Percentiles rank a stretch among this genome's conserved stretches.
phyloP scores from a whole-genome alignment of 495 filamentous ascomycete genomes.

The Aspergillus campestris region DNA sequence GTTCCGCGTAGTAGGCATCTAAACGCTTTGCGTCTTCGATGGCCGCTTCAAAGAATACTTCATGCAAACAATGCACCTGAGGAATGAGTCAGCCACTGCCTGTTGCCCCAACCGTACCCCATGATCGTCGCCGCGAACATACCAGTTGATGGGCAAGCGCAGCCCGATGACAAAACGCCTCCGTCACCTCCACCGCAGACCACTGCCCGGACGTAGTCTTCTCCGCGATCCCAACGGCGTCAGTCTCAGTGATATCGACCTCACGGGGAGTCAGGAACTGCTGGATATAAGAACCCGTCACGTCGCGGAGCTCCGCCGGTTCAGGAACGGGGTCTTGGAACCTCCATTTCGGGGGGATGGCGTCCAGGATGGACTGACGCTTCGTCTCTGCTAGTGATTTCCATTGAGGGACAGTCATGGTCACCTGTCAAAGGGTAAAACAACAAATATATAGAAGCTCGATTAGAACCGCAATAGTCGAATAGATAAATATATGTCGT shows the following conservation, averaged over 20 bases:
- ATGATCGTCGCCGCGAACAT: conserved; percentile 2
- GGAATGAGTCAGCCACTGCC: not conserved
- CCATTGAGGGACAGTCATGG: conserved; percentile 31
- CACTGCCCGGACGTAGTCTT: conserved; percentile 38
- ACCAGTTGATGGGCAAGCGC: conserved; percentile 50
- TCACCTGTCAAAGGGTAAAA: not conserved
- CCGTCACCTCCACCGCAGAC: conserved; percentile 42
- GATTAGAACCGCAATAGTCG: too few relatives aligned
- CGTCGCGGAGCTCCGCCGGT: conserved; percentile 45
- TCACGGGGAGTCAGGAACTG: conserved; percentile 47
- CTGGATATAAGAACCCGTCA: conserved; percentile 53
- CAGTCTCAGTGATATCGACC: conserved; percentile 48
- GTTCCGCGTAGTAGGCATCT: conserved; percentile 44
- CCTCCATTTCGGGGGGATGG: conserved; percentile 52
- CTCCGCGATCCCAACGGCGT: conserved; percentile 40
- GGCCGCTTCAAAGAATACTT: conserved; percentile 55
- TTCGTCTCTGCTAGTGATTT: conserved; percentile 39
- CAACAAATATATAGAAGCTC: too few relatives aligned
- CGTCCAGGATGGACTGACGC: conserved; percentile 40
- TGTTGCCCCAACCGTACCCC: not conserved
- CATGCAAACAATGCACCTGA: conserved; percentile 51
- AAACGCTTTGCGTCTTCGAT: conserved; percentile 49
- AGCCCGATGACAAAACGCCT: conserved; percentile 50
- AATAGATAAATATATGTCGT: too few relatives aligned
- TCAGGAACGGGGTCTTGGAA: conserved; percentile 40